Evolutionary conservation across 2,329 filamentous ascomycete genomes (phyloP).

Genomic region (Pseudogymnoascus sp.): DNA sequence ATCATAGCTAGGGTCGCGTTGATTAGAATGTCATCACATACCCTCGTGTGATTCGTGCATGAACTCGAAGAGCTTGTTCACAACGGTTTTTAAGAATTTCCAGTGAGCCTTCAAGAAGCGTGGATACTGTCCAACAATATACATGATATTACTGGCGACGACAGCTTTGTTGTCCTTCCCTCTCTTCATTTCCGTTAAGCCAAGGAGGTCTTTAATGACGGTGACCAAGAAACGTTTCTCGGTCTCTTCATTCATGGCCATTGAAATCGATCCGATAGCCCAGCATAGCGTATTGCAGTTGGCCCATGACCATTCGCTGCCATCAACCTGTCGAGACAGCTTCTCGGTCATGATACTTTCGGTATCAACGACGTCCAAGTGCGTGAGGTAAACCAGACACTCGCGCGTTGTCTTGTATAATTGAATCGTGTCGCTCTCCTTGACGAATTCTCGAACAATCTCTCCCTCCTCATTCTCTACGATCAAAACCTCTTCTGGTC

Average conservation of each 20-base stretch:
- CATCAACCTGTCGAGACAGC: slow-evolving; percentile 88
- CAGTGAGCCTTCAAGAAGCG: slow-evolving; percentile 98
- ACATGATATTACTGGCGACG: slow-evolving; percentile 99
- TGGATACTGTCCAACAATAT: slow-evolving; percentile 97
- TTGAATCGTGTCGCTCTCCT: slow-evolving; percentile 98
- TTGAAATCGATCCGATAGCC: slow-evolving; percentile 97
- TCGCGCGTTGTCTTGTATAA: slow-evolving; percentile 98
- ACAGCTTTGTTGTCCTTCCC: slow-evolving; percentile 99
- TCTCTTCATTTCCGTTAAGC: slow-evolving; percentile 97
- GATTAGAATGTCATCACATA: slow-evolving; percentile 32
- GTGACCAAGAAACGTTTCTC: slow-evolving; percentile 98
- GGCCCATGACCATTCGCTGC: slow-evolving; percentile 96
- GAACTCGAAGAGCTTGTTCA: slow-evolving; percentile 99
- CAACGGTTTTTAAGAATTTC: slow-evolving; percentile 99
- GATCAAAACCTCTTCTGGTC: slow-evolving; percentile 93
- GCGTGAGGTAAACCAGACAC: slow-evolving; percentile 92
- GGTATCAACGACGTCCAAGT: slow-evolving; percentile 93
- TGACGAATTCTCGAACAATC: slow-evolving; percentile 97
- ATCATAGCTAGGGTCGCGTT: background rate
- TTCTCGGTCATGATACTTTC: slow-evolving; percentile 99
- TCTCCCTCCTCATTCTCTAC: slow-evolving; percentile 99
- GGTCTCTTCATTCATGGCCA: slow-evolving; percentile 99
- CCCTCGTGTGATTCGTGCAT: slow-evolving; percentile 99
- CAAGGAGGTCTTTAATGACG: slow-evolving; percentile 95
- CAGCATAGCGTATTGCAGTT: slow-evolving; percentile 99